A percentile compares a stretch with the other conserved stretches of the same genome.
phyloP scores from a whole-genome alignment of 805 yeast species.

The Cyberlindnera lachancei region DNA sequence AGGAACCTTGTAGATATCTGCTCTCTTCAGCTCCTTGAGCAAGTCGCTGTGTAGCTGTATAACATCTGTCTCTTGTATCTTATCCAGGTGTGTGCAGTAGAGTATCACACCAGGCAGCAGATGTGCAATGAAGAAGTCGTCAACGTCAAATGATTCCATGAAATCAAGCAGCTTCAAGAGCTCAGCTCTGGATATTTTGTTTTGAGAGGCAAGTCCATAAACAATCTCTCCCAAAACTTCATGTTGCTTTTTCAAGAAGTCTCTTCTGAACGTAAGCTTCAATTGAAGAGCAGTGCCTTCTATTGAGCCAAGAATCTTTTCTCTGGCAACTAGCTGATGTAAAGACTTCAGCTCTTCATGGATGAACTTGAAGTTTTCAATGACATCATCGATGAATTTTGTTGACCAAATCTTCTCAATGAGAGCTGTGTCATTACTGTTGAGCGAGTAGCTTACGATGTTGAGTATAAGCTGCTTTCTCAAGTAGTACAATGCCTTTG shows the following conservation, averaged over 20 bases:
- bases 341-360: conserved; percentile 50
- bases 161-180: conserved; percentile 37
- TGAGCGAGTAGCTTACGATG: conserved; percentile 39
- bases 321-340: conserved; percentile 42
- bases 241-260: conserved; percentile 57
- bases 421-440: conserved; percentile 22
- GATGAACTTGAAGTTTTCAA: conserved; percentile 50
- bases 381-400: conserved; percentile 32
- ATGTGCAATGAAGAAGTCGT: conserved; percentile 60
- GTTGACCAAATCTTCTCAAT: conserved; percentile 15
- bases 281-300: conserved; percentile 37
- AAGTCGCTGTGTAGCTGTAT: conserved; percentile 30
- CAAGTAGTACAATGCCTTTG: conserved; percentile 58
- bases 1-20: conserved; percentile 40
- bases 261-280: conserved; percentile 49
- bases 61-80: conserved; percentile 30
- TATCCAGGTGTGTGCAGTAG: conserved; percentile 33
- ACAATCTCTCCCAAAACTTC: conserved; percentile 64
- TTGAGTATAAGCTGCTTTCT: conserved; percentile 72
- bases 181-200: conserved; percentile 26
- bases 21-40: conserved; percentile 28
- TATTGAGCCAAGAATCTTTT: conserved; percentile 46
- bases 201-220: conserved; percentile 39
- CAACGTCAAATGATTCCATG: conserved; percentile 40
- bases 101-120: conserved; percentile 52